Evolutionary conservation across 2,329 filamentous ascomycete genomes (phyloP).

Genomic region (Diaporthe batatas): DNA sequence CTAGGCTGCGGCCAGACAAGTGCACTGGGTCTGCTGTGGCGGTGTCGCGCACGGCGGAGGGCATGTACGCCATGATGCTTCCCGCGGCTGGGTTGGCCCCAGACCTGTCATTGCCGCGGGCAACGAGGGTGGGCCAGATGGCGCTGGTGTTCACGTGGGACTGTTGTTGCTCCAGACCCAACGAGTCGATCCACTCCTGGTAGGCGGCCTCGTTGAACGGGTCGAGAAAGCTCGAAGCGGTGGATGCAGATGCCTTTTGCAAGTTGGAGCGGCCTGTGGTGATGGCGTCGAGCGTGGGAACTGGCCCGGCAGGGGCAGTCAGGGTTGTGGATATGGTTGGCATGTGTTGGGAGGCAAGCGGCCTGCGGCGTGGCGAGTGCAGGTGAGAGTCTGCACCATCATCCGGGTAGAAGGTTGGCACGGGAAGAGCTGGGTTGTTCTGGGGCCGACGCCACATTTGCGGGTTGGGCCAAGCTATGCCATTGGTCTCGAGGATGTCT

Average conservation of each 20-base stretch:
- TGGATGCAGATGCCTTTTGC: slow-evolving; percentile 36
- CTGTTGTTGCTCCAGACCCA: slow-evolving; percentile 33
- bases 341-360: slow-evolving; percentile 42
- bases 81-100: slow-evolving; percentile 59
- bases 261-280: background rate
- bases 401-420: slow-evolving; percentile 58
- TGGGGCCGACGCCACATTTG: slow-evolving; percentile 73
- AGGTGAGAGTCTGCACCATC: slow-evolving; percentile 68
- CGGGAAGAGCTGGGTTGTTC: slow-evolving; percentile 56
- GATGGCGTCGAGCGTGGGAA: background rate
- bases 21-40: slow-evolving; percentile 47
- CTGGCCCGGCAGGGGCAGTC: background rate
- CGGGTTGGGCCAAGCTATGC: slow-evolving; percentile 85
- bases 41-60: slow-evolving; percentile 42
- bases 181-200: slow-evolving; percentile 46
- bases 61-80: slow-evolving; percentile 59
- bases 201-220: slow-evolving; percentile 48
- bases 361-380: slow-evolving; percentile 69
- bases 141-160: slow-evolving; percentile 34
- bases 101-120: slow-evolving; percentile 44
- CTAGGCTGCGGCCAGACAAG: slow-evolving; percentile 49
- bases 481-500: slow-evolving; percentile 80
- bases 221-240: slow-evolving; percentile 46
- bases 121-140: slow-evolving; percentile 40
- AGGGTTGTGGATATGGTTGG: slow-evolving; percentile 25